Conservation (phyloP, 2,329 filamentous ascomycete genomes). For the Verticillium zaregamsianum region DNA sequence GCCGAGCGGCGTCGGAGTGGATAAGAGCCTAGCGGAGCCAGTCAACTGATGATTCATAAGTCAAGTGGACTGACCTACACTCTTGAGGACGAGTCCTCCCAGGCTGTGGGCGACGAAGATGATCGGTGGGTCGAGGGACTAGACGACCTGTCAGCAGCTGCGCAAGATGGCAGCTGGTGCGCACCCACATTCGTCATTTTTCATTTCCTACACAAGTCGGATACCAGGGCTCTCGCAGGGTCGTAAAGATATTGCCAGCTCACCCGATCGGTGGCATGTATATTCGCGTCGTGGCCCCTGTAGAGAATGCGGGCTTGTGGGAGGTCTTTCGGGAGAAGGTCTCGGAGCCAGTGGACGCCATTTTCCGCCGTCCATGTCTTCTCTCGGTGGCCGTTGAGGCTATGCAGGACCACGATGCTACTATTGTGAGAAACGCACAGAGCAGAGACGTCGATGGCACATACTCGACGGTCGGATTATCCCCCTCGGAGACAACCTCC, state of each 20-base stretch:
- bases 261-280: slow-evolving; percentile 16
- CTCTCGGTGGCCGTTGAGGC: slow-evolving; percentile 18
- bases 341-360: slow-evolving; percentile 18
- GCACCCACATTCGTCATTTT: slow-evolving; percentile 15
- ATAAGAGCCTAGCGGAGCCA: slow-evolving; percentile 16
- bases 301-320: slow-evolving; percentile 25
- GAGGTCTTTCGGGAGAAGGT: slow-evolving; percentile 21
- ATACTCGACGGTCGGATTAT: neutral
- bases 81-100: slow-evolving; percentile 27
- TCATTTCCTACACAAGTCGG: slow-evolving; percentile 23
- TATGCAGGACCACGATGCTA: slow-evolving; percentile 20
- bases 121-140: slow-evolving; percentile 23
- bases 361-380: slow-evolving; percentile 18
- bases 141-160: neutral
- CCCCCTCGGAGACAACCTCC: neutral
- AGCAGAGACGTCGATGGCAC: neutral
- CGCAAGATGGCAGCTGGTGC: neutral
- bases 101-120: slow-evolving; percentile 26
- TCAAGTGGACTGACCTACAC: slow-evolving; percentile 28
- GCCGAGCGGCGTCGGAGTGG: no score
- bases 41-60: no score
- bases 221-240: slow-evolving; percentile 26
- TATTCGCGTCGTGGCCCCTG: slow-evolving; percentile 29
- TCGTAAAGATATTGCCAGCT: slow-evolving; percentile 26
- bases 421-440: neutral